Conservation (phyloP, 164 flowering plant species). For the Taxillus chinensis region DNA sequence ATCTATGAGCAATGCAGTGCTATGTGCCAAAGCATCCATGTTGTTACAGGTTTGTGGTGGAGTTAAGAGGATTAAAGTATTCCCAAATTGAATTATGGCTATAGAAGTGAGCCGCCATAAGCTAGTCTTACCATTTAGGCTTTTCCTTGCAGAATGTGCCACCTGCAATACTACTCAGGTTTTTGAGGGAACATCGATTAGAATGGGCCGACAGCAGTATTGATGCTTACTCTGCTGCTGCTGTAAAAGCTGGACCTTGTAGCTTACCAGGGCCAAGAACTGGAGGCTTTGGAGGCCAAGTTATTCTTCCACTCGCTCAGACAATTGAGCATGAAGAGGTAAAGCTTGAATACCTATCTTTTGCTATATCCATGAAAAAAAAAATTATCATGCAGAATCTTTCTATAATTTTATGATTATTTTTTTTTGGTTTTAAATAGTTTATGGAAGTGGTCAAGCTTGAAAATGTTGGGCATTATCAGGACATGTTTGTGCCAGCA, state of each 20-base stretch:
- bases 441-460: conserved; percentile 1
- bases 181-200: conserved; percentile 58
- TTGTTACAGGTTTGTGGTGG: conserved; percentile 37
- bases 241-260: conserved; percentile 45
- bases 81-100: background rate
- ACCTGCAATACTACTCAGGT: conserved; percentile 53
- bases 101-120: background rate
- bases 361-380: too few species aligned
- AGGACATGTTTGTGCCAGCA: background rate
- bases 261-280: conserved; percentile 33
- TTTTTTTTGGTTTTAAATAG: background rate
- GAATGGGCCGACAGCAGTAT: conserved; percentile 73
- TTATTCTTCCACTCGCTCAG: conserved; percentile 61
- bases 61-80: background rate
- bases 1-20: conserved; percentile 35
- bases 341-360: too few species aligned
- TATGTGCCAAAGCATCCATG: conserved; percentile 82
- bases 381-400: too few species aligned
- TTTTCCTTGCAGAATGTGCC: conserved; percentile 43
- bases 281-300: conserved; percentile 48
- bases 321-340: conserved; percentile 69
- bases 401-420: background rate
- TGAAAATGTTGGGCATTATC: background rate
- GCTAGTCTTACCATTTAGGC: background rate
- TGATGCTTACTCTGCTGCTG: conserved; percentile 57